Evolutionary conservation across 1,284 basidiomycete genomes (phyloP), one percentile per base, ranked within the genome.

Genomic region (Crucibulum parvulum): DNA sequence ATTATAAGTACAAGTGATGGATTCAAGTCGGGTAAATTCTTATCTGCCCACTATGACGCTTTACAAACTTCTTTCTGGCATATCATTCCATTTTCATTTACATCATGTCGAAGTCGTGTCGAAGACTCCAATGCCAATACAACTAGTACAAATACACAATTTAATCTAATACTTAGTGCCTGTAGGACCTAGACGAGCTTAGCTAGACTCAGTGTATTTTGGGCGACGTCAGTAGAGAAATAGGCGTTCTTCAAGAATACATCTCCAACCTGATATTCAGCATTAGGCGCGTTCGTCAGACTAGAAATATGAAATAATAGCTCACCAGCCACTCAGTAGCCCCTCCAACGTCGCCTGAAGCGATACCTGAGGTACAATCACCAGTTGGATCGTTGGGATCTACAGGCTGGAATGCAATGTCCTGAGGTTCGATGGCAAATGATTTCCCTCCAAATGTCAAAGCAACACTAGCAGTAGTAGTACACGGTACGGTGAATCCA

Each of bases 221-320:
- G 84, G 36, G 75, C 75, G 8, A 88, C 85, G 68, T 94, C 85
- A 8, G 87, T 90, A 10, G 89, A 91, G 74, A 92, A 91, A 75
- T 92, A 92, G 1, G 84, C 91, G 69, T 91, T 93, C 84, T 92
- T 92, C 69, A 92, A 78, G 81, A 92, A 92, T 45, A 88, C 87
- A 66, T 89, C 89, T 43, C 88, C 88, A 53, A 88, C 77, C 84
- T 86, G 53, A 24, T 24, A 2, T 24, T 24, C 24, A 24, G 24
- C 24, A 24, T 24, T 24, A 24, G 24, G 4, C 24, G 24, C 24
- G 84, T 65, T 87, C 86, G 46, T 84, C 84, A 47, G 85, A 74
- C 81, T 84, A 51, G 16, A 59, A n/a, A 53, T n/a, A 47, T n/a
- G 56, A 56, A 39, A 57, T 37, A 56, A 43, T 59, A 31, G 68